Base-by-base conservation (phyloP, 768 basidiomycete species). In the Auriscalpium orientale region DNA sequence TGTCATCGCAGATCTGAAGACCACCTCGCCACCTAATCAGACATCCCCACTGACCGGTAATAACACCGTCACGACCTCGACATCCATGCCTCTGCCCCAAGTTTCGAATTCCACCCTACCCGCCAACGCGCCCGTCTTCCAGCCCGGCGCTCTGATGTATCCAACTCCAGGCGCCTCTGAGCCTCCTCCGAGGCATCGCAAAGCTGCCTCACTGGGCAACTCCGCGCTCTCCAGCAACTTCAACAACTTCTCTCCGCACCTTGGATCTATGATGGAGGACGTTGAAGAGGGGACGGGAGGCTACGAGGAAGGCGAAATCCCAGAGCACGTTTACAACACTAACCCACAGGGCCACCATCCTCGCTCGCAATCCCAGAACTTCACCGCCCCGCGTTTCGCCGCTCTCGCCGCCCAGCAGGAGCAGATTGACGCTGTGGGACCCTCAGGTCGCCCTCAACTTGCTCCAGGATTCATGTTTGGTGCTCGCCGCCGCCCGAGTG, bases 401-500 rank as follows among this genome's bases (percentile, higher is more conserved):
- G 89, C 84, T 54, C 77, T 85, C 63, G 89, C 84, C 40, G 83
- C 85, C 63, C 85, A 87, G 67, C 84, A 90, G 59, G 80, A 80
- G 46, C 53, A 59, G 33, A 63, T 64, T 43, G 83, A 88, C 59
- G 46, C 74, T 55, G 64, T 87, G 50, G 85, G 89, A 35, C 82
- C 89, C 15, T 80, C 86, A 33, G 87, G 90, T 46, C 84, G 92
- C 59, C 92, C 91, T 40, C 91, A 94, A 67, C 81, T 95, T 40
- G 91, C 91, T 11, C 92, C 92, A n/a, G 77, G 79, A 49, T 95
- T 97, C 71, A 91, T 87, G 78, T 97, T 95, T 68, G 94, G 92
- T 49, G 82, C 73, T 54, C 76, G 76, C 58, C 61, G 67, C 22
- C 67, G 70, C 58, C 74, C 83, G 28, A 83, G 79, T 65, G 71